phyloP scores from a whole-genome alignment of 768 basidiomycete genomes.

The Mycena vulgaris region DNA sequence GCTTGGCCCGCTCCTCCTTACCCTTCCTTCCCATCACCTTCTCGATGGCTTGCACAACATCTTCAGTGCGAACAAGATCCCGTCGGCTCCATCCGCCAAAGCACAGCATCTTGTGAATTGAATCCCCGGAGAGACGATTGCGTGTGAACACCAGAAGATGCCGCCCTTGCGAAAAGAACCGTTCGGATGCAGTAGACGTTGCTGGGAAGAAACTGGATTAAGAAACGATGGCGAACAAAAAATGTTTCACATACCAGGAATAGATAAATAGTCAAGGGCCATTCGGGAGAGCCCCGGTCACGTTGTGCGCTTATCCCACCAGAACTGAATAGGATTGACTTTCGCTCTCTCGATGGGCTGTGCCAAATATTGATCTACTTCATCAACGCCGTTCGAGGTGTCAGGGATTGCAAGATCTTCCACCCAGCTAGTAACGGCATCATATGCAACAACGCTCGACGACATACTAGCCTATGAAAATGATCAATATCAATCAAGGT shows the following conservation, averaged over 20 bases:
- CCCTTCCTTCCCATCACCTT: background rate
- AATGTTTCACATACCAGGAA: background rate
- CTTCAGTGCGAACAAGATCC: background rate
- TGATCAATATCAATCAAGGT: no score
- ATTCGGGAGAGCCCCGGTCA: constrained; percentile 2
- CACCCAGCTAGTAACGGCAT: constrained; percentile 6
- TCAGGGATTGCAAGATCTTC: background rate
- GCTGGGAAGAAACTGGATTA: background rate
- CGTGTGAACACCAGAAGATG: background rate
- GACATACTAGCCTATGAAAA: background rate
- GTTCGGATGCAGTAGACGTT: background rate
- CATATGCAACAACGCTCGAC: background rate
- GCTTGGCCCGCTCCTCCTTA: no score
- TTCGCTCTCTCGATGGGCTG: background rate
- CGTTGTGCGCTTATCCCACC: background rate
- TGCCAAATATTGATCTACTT: background rate
- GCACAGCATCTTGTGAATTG: background rate
- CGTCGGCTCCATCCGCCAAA: background rate
- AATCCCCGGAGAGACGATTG: background rate
- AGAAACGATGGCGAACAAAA: background rate
- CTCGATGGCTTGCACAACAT: background rate
- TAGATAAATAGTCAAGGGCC: background rate
- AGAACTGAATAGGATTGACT: constrained; percentile 2
- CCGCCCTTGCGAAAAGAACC: background rate
- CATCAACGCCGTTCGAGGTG: background rate